Evolutionary conservation across 2,329 filamentous ascomycete genomes (phyloP), one percentile per base, ranked within the genome.

Genomic region (Ophiostoma himal-ulmi): DNA sequence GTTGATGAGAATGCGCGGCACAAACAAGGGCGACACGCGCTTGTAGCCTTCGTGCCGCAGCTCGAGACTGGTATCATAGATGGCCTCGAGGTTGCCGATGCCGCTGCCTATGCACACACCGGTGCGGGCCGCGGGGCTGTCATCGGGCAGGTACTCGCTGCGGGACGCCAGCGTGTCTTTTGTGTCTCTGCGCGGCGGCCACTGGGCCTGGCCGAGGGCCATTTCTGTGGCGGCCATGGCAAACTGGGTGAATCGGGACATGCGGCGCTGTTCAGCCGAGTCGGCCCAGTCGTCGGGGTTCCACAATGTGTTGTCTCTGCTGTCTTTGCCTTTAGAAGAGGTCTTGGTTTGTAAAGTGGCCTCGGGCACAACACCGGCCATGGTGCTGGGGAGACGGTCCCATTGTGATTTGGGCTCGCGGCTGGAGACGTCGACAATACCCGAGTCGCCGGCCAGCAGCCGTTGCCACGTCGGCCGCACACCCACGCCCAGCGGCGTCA

Each of bases 101-200:
- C 95, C 95, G 74, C 94, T 98, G 1, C 95, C 95, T 57, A 99
- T 84, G 76, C 94, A 97, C 1, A 99, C 91, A 0, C 95, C 95
- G 0, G 94, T 96, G 70, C 85, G 84, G 76, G 96, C 91, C 34
- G 86, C 84, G 71, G 94, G 87, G 34, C 88, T 84, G 71, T 72
- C 70, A 30, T 72, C 70, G 39, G 68, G 57, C n/a, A 54, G 30
- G n/a, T 71, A 68, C 2, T 44, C 70, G 20, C 60, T 69, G 70
- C 64, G 62, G 1, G 67, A 48, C 17, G 57, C 48, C 22, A 22
- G 17, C 36, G 36, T 11, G 44, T 67, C 17, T 37, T 11, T 3
- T 34, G 37, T 1, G 44, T 37, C 57, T 65, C 22, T 22, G 84
- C 82, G 5, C 77, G 80, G 5, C 67, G 85, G 83, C 92, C 94